Evolutionary conservation across 2,329 filamentous ascomycete species (phyloP).

Genomic region (Parastagonospora avenae): DNA sequence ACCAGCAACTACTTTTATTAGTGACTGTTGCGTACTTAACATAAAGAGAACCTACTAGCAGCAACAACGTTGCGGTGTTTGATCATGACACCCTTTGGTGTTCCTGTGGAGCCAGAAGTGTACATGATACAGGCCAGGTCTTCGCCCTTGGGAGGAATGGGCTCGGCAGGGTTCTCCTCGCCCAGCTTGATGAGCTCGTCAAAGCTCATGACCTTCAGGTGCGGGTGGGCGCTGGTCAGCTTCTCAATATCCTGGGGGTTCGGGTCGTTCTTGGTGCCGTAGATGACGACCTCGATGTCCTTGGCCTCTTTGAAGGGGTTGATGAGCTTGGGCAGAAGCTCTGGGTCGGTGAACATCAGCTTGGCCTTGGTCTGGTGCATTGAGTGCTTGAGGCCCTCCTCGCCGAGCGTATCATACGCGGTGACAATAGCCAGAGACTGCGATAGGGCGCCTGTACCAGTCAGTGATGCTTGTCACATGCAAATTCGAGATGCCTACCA

Average conservation of each 20-base stretch:
- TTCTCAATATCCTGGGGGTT: slow-evolving; percentile 60
- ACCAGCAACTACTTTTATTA: slow-evolving; percentile 66
- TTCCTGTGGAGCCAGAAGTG: slow-evolving; percentile 87
- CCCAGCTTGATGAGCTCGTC: slow-evolving; percentile 43
- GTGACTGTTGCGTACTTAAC: not conserved
- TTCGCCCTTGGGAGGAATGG: slow-evolving; percentile 72
- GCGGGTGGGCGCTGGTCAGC: slow-evolving; percentile 58
- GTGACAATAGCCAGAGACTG: slow-evolving; percentile 93
- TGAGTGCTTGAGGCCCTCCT: slow-evolving; percentile 83
- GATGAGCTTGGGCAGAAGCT: slow-evolving; percentile 64
- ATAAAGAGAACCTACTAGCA: slow-evolving; percentile 62
- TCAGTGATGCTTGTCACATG: slow-evolving; percentile 12
- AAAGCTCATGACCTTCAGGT: slow-evolving; percentile 44
- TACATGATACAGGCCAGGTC: slow-evolving; percentile 83
- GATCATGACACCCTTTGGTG: slow-evolving; percentile 86
- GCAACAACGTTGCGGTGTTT: slow-evolving; percentile 81
- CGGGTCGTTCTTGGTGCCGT: slow-evolving; percentile 60
- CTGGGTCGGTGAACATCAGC: slow-evolving; percentile 86
- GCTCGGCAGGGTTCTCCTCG: slow-evolving; percentile 71
- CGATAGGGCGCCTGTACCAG: slow-evolving; percentile 63
- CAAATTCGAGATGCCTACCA: slow-evolving; percentile 48
- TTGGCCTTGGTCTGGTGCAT: slow-evolving; percentile 79
- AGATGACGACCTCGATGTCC: slow-evolving; percentile 62
- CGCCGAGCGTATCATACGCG: slow-evolving; percentile 89
- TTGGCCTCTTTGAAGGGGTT: slow-evolving; percentile 61